phyloP scores from a whole-genome alignment of 768 basidiomycete genomes.

The Pleurotus cornucopiae region DNA sequence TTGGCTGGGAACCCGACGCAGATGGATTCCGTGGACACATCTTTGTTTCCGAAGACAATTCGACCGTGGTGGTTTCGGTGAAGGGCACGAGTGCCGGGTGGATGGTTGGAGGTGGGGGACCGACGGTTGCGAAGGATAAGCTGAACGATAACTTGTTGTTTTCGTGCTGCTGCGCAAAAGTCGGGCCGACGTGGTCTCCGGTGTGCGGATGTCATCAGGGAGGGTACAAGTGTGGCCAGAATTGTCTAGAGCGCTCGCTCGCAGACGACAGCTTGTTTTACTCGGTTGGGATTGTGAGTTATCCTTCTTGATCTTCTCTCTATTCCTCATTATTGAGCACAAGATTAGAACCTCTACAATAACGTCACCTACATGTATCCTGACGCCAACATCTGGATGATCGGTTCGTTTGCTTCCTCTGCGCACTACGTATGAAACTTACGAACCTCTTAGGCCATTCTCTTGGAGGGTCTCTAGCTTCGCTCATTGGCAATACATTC shows the following conservation, averaged over 20 bases:
- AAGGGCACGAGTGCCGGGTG: conserved; percentile 90
- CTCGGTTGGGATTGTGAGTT: conserved; percentile 72
- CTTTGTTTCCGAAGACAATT: conserved; percentile 80
- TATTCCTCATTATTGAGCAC: neutral
- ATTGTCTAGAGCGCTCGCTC: conserved; percentile 76
- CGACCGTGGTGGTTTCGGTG: conserved; percentile 81
- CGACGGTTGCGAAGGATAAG: conserved; percentile 86
- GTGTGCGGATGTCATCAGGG: conserved; percentile 87
- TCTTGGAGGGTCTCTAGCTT: conserved; percentile 81
- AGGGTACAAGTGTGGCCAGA: conserved; percentile 70
- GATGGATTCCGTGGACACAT: conserved; percentile 92
- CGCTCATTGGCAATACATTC: conserved; percentile 84
- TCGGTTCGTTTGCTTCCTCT: conserved; percentile 12
- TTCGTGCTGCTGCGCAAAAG: conserved; percentile 92
- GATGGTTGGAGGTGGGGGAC: conserved; percentile 66
- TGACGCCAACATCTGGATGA: conserved; percentile 83
- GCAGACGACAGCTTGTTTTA: conserved; percentile 86
- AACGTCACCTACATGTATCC: conserved; percentile 92
- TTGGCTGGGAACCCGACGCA: conserved; percentile 88
- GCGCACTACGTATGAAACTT: neutral
- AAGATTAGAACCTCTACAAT: conserved; percentile 79
- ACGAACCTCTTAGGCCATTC: conserved; percentile 47
- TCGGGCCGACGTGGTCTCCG: conserved; percentile 91
- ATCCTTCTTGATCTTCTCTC: neutral
- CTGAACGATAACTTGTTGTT: conserved; percentile 94